These are phyloP conservation scores for Entomortierella beljakovae DNA, from an alignment of 192 early-diverging fungal species.

Conservation along the genomic window DNA sequence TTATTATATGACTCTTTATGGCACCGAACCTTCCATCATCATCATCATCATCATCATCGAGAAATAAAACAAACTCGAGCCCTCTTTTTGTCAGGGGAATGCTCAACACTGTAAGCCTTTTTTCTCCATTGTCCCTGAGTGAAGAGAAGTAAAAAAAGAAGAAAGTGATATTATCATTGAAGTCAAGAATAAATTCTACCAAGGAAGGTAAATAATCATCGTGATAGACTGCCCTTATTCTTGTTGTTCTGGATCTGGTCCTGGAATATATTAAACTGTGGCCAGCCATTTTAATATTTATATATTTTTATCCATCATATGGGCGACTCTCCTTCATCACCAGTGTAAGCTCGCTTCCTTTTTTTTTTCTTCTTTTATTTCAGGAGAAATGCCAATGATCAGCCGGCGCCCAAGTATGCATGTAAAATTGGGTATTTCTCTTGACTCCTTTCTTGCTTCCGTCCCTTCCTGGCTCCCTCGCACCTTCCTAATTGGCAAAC, in stretches of 20 bases:
- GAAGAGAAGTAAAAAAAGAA: neutral
- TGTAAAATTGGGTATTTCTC: neutral
- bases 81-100: no score
- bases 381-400: constrained; percentile 1
- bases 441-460: constrained; percentile 1
- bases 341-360: neutral
- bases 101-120: neutral
- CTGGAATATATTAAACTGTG: neutral
- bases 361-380: constrained; percentile 13
- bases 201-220: neutral
- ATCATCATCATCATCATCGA: neutral
- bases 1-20: neutral
- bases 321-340: constrained; percentile 1
- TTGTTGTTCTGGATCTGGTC: neutral
- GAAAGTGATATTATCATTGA: neutral
- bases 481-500: neutral
- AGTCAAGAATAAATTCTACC: neutral
- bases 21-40: neutral
- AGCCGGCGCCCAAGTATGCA: neutral
- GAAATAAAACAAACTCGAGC: neutral
- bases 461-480: constrained; percentile 9
- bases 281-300: neutral
- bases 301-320: neutral
- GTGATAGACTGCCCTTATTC: no score
- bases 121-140: neutral